A percentile compares a stretch with the other conserved stretches of the same genome.
Conservation (phyloP, 2,329 filamentous ascomycete genomes). For the Penicillium sp. region DNA sequence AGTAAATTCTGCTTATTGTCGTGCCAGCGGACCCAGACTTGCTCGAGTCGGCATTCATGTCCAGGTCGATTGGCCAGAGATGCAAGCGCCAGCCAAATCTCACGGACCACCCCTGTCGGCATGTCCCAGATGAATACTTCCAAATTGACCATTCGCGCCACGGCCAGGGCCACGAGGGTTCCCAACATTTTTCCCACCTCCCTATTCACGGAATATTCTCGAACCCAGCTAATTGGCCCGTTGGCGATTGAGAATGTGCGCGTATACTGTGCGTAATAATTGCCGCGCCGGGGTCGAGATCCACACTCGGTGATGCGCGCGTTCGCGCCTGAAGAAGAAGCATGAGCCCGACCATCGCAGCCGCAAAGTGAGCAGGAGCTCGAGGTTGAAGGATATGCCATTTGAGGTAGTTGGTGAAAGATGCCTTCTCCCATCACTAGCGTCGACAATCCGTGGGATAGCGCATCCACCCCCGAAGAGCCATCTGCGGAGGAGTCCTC, state of each 20-base stretch:
- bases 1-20: constrained; percentile 55
- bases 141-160: constrained; percentile 75
- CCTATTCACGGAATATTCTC: constrained; percentile 75
- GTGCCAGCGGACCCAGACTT: constrained; percentile 77
- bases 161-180: constrained; percentile 68
- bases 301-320: constrained; percentile 1
- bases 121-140: constrained; percentile 85
- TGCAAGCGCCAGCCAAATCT: constrained; percentile 73
- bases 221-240: constrained; percentile 69
- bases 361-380: constrained; percentile 28
- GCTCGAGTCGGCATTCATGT: constrained; percentile 61
- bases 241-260: constrained; percentile 82
- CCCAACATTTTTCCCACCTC: constrained; percentile 86
- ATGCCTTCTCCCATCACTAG: constrained; percentile 66
- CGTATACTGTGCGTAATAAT: constrained; percentile 72
- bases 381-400: constrained; percentile 10
- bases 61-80: constrained; percentile 60
- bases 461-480: constrained; percentile 68
- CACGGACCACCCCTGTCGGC: constrained; percentile 74
- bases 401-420: constrained; percentile 47
- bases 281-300: constrained; percentile 49
- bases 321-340: neutral
- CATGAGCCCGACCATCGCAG: constrained; percentile 20
- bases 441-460: constrained; percentile 76
- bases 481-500: constrained; percentile 52